Base-by-base conservation (phyloP, 192 early-diverging fungal species). In the Borealophlyctis nickersoniae region DNA sequence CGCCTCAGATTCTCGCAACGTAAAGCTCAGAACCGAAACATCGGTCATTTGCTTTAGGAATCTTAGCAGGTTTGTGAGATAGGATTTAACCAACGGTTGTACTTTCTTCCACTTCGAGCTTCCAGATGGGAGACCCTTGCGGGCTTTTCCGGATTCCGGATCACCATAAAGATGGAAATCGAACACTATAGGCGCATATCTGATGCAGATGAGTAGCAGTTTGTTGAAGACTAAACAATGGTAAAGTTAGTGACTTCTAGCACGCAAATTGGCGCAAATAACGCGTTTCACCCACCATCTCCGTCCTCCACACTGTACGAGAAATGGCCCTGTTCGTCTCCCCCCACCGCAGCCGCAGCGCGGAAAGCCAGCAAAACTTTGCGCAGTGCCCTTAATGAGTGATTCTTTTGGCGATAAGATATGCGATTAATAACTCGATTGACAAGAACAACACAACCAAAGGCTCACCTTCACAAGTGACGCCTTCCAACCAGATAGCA, bases 41-140 rank as follows among this genome's bases (percentile, higher is more conserved):
- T 94, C 92, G 45, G 94, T 91, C 77, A 94, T 84, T 61, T 89
- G 85, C 63, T 80, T 81, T 60, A 95, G 70, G 58, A 98, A 75
- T 72, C 86, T 79, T 22, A 95, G 62, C 1, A 91, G 63, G 54
- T 84, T 91, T 53, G 78, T 73, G 9, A 95, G 64, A 65, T 88
- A 98, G 1, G 92, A 91, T 72, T 95, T 94, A 68, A 92, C 82
- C 23, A 91, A 71, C 34, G 88, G 81, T 51, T 89, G 79, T 1
- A 95, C 64, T 14, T 82, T 79, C 49, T 74, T 82, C 90, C 92
- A 96, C 69, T 89, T 90, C 22, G 66, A 32, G 48, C 62, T 45
- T 14, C 57, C 49, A 2, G 78, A 70, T 28, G 78, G 81, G 0
- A 77, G 63, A 2, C 71, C 69, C 57, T 83, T 79, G 36, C 71